Base-by-base conservation (phyloP, 345 rosid genomes). In the Dovyalis caffra region DNA sequence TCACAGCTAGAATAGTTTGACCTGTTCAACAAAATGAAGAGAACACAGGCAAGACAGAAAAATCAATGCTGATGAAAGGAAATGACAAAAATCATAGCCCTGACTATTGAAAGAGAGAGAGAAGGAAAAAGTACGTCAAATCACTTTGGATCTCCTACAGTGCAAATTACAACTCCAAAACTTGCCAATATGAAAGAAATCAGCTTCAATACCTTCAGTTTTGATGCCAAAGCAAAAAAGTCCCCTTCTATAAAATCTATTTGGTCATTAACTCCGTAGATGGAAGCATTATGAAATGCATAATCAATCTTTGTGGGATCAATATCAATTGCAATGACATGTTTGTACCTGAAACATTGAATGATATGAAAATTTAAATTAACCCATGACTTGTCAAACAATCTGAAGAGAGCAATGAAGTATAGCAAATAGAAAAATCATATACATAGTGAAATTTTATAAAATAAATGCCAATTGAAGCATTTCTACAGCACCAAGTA, bases 241-340 rank as follows among this genome's bases (percentile, higher is more conserved):
- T 93, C 92, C 45, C 96, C 99, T 35, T 43, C 78, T 31, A 93
- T 43, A 77, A 95, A 95, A 83, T 95, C 97, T 77, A 95, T 93
- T 58, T 69, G 82, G 80, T 88, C 91, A 78, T 77, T 83, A 72
- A 93, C 93, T 70, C 90, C 97, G 76, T 93, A 95, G 32, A 95
- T 80, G 70, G 84, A 74, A 65, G 99, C 99, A 76, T 95, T 95
- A 75, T 93, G 94, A 71, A 76, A 66, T 21, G 98, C 98, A 83
- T 83, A 95, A 43, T 82, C 91, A 47, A 95, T 87, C 89, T 87
- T 95, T 82, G 78, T 84, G 37, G 90, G 90, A 87, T 95, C 96
- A 64, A 92, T 69, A 77, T 95, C 99, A 79, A 95, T 71, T 28
- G 96, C 97, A 78, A 84, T 86, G 31, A 95, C 98, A 74, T 83